Evolutionary conservation across 768 basidiomycete genomes (phyloP).

Genomic region (Candolleomyces eurysporus): DNA sequence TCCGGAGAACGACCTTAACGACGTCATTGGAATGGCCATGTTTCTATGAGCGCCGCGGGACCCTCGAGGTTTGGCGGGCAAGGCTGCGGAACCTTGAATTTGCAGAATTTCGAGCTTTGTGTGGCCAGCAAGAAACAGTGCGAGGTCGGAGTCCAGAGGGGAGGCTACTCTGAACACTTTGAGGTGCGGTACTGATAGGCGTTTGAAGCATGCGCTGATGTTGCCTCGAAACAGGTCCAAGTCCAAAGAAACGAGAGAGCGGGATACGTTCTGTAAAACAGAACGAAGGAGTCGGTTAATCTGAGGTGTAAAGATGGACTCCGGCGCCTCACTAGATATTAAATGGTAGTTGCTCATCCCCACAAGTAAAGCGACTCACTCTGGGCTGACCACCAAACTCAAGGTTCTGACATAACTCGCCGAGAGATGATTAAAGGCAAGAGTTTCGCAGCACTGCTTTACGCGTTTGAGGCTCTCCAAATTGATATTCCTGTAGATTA

Average conservation of each 20-base stretch:
- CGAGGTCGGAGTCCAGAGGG: neutral
- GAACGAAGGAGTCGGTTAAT: slow-evolving; percentile 1
- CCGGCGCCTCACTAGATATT: neutral
- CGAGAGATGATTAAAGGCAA: neutral
- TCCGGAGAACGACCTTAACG: neutral
- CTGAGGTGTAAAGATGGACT: neutral
- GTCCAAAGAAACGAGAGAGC: neutral
- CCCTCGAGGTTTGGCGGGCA: neutral
- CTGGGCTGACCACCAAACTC: neutral
- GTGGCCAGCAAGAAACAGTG: neutral
- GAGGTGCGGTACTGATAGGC: neutral
- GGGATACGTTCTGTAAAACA: neutral
- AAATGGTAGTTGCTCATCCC: neutral
- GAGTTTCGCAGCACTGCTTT: slow-evolving; percentile 1
- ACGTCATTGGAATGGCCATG: neutral
- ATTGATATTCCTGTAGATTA: neutral
- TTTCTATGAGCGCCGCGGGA: neutral
- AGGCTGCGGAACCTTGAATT: neutral
- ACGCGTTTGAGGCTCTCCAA: neutral
- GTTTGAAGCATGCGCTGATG: neutral
- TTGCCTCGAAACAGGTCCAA: neutral
- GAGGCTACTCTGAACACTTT: neutral
- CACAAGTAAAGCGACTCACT: neutral
- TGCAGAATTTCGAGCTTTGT: neutral
- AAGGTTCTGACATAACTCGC: neutral